Evolutionary conservation across 352 stramenopile genomes (phyloP).

Genomic region (Elongisporangium prolatum): DNA sequence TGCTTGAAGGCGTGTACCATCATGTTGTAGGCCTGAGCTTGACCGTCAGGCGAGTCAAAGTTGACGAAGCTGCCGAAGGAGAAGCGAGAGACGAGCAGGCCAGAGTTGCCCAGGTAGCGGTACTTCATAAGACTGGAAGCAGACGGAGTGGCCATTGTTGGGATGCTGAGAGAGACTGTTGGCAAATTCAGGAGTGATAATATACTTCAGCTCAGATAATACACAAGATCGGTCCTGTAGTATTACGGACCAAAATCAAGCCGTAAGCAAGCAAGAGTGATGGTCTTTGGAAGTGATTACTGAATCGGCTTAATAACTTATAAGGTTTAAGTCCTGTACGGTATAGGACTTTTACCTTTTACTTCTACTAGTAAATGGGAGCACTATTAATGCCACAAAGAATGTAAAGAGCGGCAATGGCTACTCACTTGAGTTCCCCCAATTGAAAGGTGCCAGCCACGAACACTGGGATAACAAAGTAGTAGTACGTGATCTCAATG

Average conservation of each 20-base stretch:
- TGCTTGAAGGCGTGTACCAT: conserved; percentile 23
- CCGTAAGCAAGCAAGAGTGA: not conserved
- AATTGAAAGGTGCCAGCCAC: conserved; percentile 15
- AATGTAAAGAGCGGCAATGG: conserved; percentile 21
- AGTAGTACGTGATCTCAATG: conserved; percentile 47
- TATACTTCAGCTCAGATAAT: no score
- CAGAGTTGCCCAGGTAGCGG: conserved; percentile 31
- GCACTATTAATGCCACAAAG: no score
- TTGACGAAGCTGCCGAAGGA: conserved; percentile 31
- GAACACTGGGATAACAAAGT: conserved; percentile 43
- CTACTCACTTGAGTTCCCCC: conserved; percentile 26
- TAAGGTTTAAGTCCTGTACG: no score
- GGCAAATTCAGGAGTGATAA: not conserved
- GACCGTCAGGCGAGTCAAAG: conserved; percentile 17
- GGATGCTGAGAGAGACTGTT: not conserved
- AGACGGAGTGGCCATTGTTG: not conserved
- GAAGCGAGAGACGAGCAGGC: conserved; percentile 32
- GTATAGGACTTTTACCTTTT: no score
- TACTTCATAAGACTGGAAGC: conserved; percentile 21
- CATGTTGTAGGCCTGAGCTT: conserved; percentile 15
- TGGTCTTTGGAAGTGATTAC: no score
- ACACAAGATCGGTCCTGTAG: no score
- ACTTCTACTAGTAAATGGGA: no score
- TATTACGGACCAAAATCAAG: not conserved
- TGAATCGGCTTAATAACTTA: no score